These are phyloP conservation scores for Gossypium gossypioides DNA, from an alignment of 441 rosid species.

Conservation along the genomic window DNA sequence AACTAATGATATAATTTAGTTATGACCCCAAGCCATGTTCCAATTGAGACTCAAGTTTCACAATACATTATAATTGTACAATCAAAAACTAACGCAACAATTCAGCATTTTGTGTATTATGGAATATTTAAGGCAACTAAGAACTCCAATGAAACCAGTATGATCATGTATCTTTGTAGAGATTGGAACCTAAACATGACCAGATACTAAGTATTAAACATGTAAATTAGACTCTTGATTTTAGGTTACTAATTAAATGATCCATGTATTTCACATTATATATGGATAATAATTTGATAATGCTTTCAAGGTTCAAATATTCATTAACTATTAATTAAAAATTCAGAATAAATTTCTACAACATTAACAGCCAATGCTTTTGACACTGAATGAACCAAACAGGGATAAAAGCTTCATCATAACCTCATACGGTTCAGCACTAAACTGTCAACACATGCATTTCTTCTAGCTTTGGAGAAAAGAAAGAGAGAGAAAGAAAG, in stretches of 20 bases:
- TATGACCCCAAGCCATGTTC: background rate
- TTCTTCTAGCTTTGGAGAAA: background rate
- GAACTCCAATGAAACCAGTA: background rate
- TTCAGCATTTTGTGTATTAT: background rate
- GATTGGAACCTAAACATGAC: background rate
- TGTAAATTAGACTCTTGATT: background rate
- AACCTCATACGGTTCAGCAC: background rate
- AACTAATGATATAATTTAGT: background rate
- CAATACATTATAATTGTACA: background rate
- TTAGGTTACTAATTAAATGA: background rate
- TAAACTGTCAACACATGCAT: constrained; percentile 1
- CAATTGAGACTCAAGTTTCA: background rate
- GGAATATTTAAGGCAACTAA: background rate
- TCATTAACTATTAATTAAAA: background rate
- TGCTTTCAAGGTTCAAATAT: background rate
- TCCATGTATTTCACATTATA: background rate
- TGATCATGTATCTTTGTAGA: background rate
- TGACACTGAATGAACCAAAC: background rate
- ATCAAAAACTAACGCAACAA: background rate
- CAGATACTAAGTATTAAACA: background rate
- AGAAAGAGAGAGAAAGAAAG: background rate
- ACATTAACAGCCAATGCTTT: background rate
- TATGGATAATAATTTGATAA: background rate
- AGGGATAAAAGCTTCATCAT: background rate
- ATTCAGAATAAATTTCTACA: background rate